phyloP scores from a whole-genome alignment of 2,329 filamentous ascomycete species.

The Colletotrichum sp. region DNA sequence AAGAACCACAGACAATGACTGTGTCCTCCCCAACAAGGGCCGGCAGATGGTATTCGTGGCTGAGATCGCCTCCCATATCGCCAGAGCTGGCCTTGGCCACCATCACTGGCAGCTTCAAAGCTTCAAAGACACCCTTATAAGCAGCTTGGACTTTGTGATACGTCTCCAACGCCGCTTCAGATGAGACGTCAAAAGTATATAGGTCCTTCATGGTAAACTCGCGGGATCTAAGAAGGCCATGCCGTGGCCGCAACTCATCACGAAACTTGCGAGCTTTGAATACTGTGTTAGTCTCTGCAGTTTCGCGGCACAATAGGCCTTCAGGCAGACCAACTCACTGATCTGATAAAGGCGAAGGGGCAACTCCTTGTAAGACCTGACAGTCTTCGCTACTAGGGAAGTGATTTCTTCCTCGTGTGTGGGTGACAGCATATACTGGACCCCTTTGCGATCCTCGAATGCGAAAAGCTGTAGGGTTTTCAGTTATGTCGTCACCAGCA shows the following conservation, averaged over 20 bases:
- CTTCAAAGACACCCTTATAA: conserved; percentile 80
- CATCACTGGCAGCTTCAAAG: conserved; percentile 82
- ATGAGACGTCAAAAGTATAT: conserved; percentile 86
- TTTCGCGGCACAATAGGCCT: neutral
- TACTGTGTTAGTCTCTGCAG: neutral
- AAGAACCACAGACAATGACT: conserved; percentile 76
- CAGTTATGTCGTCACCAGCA: conserved; percentile 5
- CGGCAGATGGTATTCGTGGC: conserved; percentile 92
- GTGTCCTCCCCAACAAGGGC: conserved; percentile 84
- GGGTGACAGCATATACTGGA: conserved; percentile 79
- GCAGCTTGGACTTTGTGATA: conserved; percentile 76
- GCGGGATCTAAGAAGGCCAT: conserved; percentile 84
- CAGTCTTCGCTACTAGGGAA: conserved; percentile 71
- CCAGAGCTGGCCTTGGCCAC: conserved; percentile 91
- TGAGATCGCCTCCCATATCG: conserved; percentile 92
- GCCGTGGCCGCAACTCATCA: conserved; percentile 87
- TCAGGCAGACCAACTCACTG: conserved; percentile 52
- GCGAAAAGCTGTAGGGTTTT: conserved; percentile 69
- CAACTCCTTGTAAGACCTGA: conserved; percentile 84
- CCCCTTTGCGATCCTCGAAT: conserved; percentile 78
- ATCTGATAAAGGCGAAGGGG: conserved; percentile 92
- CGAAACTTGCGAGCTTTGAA: conserved; percentile 85
- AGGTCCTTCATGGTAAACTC: conserved; percentile 99
- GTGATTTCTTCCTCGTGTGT: conserved; percentile 99
- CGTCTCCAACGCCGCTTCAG: conserved; percentile 74